A percentile compares a stretch with the other conserved stretches of the same genome.
Conservation (phyloP, 306 rosid genomes). For the Pyrus communis region DNA sequence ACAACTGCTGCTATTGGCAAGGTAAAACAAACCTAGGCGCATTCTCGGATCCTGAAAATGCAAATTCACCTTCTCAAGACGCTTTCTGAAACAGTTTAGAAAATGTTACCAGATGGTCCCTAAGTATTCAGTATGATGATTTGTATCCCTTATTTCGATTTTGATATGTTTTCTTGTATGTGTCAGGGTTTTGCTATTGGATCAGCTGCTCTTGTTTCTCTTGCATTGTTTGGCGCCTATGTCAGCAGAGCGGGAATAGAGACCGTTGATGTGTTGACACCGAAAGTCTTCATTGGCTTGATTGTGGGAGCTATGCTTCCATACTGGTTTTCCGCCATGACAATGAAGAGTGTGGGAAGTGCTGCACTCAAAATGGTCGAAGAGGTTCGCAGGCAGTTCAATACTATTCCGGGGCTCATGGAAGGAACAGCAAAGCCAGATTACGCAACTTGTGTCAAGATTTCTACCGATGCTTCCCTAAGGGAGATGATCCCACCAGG, state of each 20-base stretch:
- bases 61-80: too few relatives aligned
- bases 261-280: conserved; percentile 48
- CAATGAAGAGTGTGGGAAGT: conserved; percentile 67
- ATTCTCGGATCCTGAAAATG: too few relatives aligned
- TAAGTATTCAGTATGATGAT: not conserved
- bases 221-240: conserved; percentile 63
- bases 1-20: conserved; percentile 77
- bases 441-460: conserved; percentile 62
- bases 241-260: conserved; percentile 57
- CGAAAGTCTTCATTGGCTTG: conserved; percentile 65
- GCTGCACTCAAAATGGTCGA: conserved; percentile 81
- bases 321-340: conserved; percentile 72
- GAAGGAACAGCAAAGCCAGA: conserved; percentile 63
- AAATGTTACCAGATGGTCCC: too few relatives aligned
- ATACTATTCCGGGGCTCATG: conserved; percentile 43
- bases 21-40: conserved; percentile 18
- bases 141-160: not conserved
- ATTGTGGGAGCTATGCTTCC: conserved; percentile 73
- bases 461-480: conserved; percentile 64
- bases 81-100: too few relatives aligned
- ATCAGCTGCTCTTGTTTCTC: conserved; percentile 63
- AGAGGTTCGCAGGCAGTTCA: conserved; percentile 63
- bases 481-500: conserved; percentile 73
- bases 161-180: not conserved
- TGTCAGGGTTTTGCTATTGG: conserved; percentile 60